Base-by-base conservation (phyloP, 148 eudicot species). In the Linanthus parryae region DNA sequence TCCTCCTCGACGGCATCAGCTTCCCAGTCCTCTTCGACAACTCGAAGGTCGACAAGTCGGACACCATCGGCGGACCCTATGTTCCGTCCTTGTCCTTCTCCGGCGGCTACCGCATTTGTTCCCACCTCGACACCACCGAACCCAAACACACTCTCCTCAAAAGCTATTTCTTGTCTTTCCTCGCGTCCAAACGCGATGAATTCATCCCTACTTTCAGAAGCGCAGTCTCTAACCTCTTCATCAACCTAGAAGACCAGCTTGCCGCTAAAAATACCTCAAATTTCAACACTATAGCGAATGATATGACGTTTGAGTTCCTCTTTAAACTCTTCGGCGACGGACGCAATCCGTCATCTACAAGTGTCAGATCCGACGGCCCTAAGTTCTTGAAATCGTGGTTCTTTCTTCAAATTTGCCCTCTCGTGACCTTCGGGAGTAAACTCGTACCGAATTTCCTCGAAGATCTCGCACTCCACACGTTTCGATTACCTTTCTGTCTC, bases 91-190 rank as follows among this genome's bases (percentile, higher is more conserved):
- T 74, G 0, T 82, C 81, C 0, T 74, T 81, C 67, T 84, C 94
- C 26, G 96, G 96, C 34, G 94, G 96, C 19, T 84, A 84, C 67
- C 65, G 94, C 0, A 44, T 67, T 0, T 72, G 81, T 4, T 74
- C 96, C 2, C 84, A 69, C 49, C 82, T 88, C 2, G 94, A 88
- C 65, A 94, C 96, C 2, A 67, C 86, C 0, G 94, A 88, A 21
- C 89, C 94, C 8, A 73, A 11, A 21, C 96, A 88, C 68, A 82
- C 48, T 28, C 73, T 66, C 42, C 71, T 84, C 9, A 88, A 88
- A 47, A 37, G 31, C 1, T 67, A 84, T 8, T 16, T 88, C 56
- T 76, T 88, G 34, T 65, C 31, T 36, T 54, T 81, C 1, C 58
- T 84, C 1, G 58, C 54, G 5, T 48, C 73, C 0, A 59, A 80